Base-by-base conservation (phyloP, 805 yeast genomes). In the Kodamaea hsintzibuensis region DNA sequence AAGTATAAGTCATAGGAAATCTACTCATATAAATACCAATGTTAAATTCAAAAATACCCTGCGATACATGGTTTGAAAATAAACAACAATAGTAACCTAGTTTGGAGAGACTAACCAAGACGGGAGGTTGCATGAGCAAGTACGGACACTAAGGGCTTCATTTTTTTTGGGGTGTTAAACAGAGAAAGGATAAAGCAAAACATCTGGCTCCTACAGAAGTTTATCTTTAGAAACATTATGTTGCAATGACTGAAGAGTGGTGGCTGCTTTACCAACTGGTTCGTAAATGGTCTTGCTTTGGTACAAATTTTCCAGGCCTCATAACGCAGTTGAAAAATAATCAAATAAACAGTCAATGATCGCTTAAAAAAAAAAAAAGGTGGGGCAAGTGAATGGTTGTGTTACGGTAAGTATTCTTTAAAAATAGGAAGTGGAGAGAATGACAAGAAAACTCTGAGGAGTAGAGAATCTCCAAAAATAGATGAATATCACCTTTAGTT, bases 251-350 rank as follows among this genome's bases (percentile, higher is more conserved):
- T 30, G 35, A 30, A 22, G 13, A 30, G 10, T 30, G 35, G 35
- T 30, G 35, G 13, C 35, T 30, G 35, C 13, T 5, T 5, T 12
- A 30, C 35, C 2, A 30, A 30, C 35, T 30, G 35, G 35, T 30
- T 30, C 35, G 35, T 30, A 30, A 30, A 30, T 30, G 35, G 35
- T 30, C 35, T 30, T 30, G 35, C 8, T 9, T 30, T 30, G 35
- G 35, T 30, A 12, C 3, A 30, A 30, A 30, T 30, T 30, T 22
- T 22, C 25, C 5, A 10, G 8, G 13, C 2, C 19, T 40, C 44
- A 40, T 40, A 40, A 40, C 44, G 44, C 44, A 40, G 44, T 25
- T 16, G 44, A 17, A 40, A 38, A 40, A 40, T 30, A 30, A 30
- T 30, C 19, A 40, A 25, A 40, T 40, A 19, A 40, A 40, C 25